Evolutionary conservation across 805 yeast species (phyloP).

Genomic region (Tetrapisispora fleetii): DNA sequence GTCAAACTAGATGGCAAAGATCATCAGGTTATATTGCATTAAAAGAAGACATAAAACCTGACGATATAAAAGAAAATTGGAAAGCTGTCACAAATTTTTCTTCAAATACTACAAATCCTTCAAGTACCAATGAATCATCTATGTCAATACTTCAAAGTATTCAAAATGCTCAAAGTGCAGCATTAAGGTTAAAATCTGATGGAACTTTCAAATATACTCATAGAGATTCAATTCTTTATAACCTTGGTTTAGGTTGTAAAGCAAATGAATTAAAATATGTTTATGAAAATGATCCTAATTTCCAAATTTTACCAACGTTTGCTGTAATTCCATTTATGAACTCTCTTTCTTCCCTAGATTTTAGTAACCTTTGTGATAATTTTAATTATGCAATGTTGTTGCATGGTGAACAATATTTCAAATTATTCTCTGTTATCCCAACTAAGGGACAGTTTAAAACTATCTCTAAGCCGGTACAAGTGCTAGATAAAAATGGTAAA

Average conservation of each 20-base stretch:
- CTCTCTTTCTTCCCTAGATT: slow-evolving; percentile 45
- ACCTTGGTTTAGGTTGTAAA: slow-evolving; percentile 80
- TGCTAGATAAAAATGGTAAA: slow-evolving; percentile 78
- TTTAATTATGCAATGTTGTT: slow-evolving; percentile 83
- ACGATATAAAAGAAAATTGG: slow-evolving; percentile 63
- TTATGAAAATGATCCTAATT: slow-evolving; percentile 66
- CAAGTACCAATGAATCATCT: slow-evolving; percentile 62
- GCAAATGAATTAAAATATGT: slow-evolving; percentile 66
- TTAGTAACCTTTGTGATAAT: slow-evolving; percentile 56
- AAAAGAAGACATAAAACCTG: slow-evolving; percentile 41
- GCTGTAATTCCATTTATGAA: slow-evolving; percentile 83
- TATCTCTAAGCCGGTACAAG: slow-evolving; percentile 55
- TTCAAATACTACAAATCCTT: slow-evolving; percentile 40
- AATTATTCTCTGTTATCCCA: slow-evolving; percentile 64
- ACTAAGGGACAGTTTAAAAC: slow-evolving; percentile 56
- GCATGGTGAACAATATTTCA: slow-evolving; percentile 93
- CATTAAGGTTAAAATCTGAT: slow-evolving; percentile 27
- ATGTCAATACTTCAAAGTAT: slow-evolving; percentile 66
- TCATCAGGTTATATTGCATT: slow-evolving; percentile 71
- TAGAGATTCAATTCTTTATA: slow-evolving; percentile 72
- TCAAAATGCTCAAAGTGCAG: slow-evolving; percentile 29
- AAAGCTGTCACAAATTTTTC: slow-evolving; percentile 56
- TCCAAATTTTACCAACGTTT: slow-evolving; percentile 80
- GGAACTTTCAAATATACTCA: slow-evolving; percentile 48
- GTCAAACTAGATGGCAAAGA: slow-evolving; percentile 91